These are phyloP conservation scores for Xylariomycetidae sp. DNA, from an alignment of 2,329 filamentous ascomycete genomes.

Conservation along the genomic window DNA sequence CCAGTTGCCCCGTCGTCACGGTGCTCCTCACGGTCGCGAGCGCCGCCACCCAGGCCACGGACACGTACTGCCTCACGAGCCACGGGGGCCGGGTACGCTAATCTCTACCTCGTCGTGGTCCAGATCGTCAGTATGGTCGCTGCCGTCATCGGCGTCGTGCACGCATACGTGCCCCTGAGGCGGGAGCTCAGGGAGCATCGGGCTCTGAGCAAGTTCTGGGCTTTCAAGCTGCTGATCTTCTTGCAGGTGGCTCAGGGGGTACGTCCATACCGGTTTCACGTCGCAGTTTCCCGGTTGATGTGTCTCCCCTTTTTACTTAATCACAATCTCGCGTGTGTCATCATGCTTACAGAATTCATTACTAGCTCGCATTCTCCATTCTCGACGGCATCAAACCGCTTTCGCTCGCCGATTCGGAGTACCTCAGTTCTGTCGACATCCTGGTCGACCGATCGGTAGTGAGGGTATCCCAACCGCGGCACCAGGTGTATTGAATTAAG, in stretches of 20 bases:
- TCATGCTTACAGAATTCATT: too few relatives aligned
- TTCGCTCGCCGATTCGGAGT: conserved; percentile 9
- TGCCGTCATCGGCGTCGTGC: conserved; percentile 20
- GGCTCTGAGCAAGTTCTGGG: conserved; percentile 20
- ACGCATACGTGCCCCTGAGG: conserved; percentile 11
- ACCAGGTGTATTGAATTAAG: too few relatives aligned
- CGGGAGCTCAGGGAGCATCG: conserved; percentile 16
- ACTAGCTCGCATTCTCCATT: conserved; percentile 17
- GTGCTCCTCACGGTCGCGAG: conserved; percentile 37
- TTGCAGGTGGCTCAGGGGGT: conserved; percentile 15
- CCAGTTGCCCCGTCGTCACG: conserved; percentile 34
- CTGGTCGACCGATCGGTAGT: too few relatives aligned
- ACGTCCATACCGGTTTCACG: too few relatives aligned
- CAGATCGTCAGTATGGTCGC: conserved; percentile 17
- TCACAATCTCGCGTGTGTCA: too few relatives aligned
- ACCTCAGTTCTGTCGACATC: conserved; percentile 13
- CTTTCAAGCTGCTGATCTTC: conserved; percentile 25
- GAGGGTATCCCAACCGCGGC: too few relatives aligned
- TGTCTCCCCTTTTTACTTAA: too few relatives aligned
- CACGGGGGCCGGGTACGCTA: conserved; percentile 23
- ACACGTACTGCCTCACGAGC: conserved; percentile 26
- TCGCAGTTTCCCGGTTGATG: too few relatives aligned
- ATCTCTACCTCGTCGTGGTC: conserved; percentile 27
- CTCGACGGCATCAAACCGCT: conserved; percentile 8
- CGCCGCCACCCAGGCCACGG: conserved; percentile 23